A percentile compares a stretch with the other conserved stretches of the same genome.
phyloP scores from a whole-genome alignment of 2,329 filamentous ascomycete species.

The Nothophoma quercina region DNA sequence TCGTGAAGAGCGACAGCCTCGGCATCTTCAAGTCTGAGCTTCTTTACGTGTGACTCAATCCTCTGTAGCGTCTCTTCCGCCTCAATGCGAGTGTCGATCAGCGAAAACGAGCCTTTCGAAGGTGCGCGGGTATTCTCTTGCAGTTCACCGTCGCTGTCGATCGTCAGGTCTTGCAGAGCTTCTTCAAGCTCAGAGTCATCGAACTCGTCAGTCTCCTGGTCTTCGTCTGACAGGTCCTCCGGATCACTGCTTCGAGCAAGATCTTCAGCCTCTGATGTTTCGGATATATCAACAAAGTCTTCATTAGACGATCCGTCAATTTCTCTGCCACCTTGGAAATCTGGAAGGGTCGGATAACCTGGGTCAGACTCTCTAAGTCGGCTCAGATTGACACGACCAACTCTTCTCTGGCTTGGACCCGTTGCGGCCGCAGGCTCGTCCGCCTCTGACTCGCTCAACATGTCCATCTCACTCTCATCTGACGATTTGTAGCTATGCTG shows the following conservation, averaged over 20 bases:
- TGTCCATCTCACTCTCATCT: constrained; percentile 10
- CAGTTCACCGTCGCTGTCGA: constrained; percentile 15
- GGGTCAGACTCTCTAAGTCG: constrained; percentile 24
- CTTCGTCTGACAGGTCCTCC: not conserved
- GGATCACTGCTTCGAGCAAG: not conserved
- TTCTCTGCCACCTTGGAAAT: not conserved
- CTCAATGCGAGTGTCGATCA: too few relatives aligned
- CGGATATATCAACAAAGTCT: not conserved
- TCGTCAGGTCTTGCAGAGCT: constrained; percentile 23
- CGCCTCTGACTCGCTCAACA: not conserved
- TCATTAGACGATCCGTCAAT: not conserved
- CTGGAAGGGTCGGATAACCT: constrained; percentile 28
- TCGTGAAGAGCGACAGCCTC: too few relatives aligned
- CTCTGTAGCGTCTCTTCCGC: too few relatives aligned
- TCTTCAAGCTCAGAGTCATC: constrained; percentile 39
- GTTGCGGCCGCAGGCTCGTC: not conserved
- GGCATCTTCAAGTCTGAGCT: too few relatives aligned
- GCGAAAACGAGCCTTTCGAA: too few relatives aligned
- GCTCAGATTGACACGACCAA: constrained; percentile 34
- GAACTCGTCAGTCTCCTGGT: constrained; percentile 22
- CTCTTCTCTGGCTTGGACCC: constrained; percentile 7
- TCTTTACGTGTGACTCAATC: too few relatives aligned
- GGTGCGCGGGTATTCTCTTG: not conserved
- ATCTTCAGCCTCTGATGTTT: not conserved
- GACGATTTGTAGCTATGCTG: constrained; percentile 3